A percentile compares a stretch with the other conserved stretches of the same genome.
Conservation (phyloP, 495 filamentous ascomycete species). For the Ascodesmis nigricans region DNA sequence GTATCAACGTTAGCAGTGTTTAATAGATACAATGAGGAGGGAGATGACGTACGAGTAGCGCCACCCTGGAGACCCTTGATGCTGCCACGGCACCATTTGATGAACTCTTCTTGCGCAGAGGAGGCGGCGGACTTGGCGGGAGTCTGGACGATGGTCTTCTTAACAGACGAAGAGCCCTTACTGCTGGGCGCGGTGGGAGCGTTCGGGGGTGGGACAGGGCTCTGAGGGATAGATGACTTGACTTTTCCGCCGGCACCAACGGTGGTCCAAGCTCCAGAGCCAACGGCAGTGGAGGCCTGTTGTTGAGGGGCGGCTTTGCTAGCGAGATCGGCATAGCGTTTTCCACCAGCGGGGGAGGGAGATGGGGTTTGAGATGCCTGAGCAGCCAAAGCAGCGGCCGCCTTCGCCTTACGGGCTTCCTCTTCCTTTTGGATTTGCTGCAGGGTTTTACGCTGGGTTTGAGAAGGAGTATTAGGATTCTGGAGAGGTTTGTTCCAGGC, state of each 20-base stretch:
- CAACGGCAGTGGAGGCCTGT: conserved; percentile 22
- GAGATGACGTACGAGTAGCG: conserved; percentile 1
- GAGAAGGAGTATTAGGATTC: conserved; percentile 24
- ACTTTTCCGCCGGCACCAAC: conserved; percentile 88
- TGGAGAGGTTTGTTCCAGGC: conserved; percentile 41
- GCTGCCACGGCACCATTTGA: conserved; percentile 67
- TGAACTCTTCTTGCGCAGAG: conserved; percentile 59
- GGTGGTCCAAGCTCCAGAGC: conserved; percentile 65
- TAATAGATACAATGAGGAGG: neutral
- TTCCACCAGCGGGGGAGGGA: conserved; percentile 37
- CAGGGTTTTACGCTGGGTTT: conserved; percentile 69
- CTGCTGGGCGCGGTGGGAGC: conserved; percentile 27
- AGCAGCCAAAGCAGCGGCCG: conserved; percentile 33
- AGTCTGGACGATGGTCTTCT: conserved; percentile 17
- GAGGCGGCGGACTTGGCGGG: conserved; percentile 33
- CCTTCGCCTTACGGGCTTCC: conserved; percentile 56
- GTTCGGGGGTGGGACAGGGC: conserved; percentile 31
- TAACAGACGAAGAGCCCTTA: conserved; percentile 22
- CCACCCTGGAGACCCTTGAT: conserved; percentile 33
- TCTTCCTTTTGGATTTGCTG: conserved; percentile 96
- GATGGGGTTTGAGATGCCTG: conserved; percentile 31
- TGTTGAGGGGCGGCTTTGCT: conserved; percentile 40
- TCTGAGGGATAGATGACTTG: conserved; percentile 33
- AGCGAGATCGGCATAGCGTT: conserved; percentile 89
- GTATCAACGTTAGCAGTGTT: conserved; percentile 20